Base-by-base conservation (phyloP, 2,329 filamentous ascomycete genomes). In the Ophiocordyceps sinensis region DNA sequence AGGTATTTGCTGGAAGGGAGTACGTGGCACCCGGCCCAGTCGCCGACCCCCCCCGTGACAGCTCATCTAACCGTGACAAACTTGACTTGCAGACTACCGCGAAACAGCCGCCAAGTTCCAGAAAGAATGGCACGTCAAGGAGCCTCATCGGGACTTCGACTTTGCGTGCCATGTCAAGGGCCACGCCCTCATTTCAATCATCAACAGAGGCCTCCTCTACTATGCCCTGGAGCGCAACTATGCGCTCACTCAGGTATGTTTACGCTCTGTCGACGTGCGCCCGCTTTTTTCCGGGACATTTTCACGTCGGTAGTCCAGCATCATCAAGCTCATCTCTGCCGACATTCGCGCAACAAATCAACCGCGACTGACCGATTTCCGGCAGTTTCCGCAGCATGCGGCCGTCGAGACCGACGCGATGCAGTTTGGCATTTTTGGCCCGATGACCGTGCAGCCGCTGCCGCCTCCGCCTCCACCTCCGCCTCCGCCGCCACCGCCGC, bases 61-160 rank as follows among this genome's bases (percentile, higher is more conserved):
- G 9, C 40, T 9, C 43, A 46, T 51, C 53, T 57, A 53, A 57
- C 48, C 44, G 42, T 50, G 41, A 43, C 39, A 35, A 26, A 39
- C 39, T 37, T 34, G 8, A 44, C 37, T 44, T 44, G 41, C 64
- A 80, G 77, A 79, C 65, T 81, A 78, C 64, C 71, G 72, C 61
- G 77, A 80, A 58, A 78, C 77, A 36, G 77, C 77, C 41, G 71
- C 74, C 61, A 78, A 77, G 56, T 73, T 81, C 50, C 75, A 79
- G 54, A 79, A 79, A 57, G 76, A 81, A 63, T 81, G 77, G 77
- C 70, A 76, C 59, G 64, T 77, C 48, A 64, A 68, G 53, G 67
- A 74, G 59, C 77, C 77, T 51, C 74, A 79, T 56, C 69, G 70
- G 52, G 65, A 77, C 45, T 73, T 81, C 47, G 65, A 71, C 45